Base-by-base conservation (phyloP, 441 rosid species). In the Gossypium gossypioides region DNA sequence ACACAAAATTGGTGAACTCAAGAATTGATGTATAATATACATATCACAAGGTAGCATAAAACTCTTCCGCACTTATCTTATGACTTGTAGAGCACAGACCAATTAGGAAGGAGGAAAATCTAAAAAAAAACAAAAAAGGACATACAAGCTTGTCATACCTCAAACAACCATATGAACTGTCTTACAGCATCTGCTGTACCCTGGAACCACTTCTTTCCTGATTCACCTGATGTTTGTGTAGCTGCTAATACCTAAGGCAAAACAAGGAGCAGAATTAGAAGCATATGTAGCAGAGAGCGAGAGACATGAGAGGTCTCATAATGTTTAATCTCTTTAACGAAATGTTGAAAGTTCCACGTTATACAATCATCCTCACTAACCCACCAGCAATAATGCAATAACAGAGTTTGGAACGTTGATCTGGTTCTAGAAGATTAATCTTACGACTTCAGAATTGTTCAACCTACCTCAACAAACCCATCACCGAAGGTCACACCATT, bases 151-250 rank as follows among this genome's bases (percentile, higher is more conserved):
- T 50, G 13, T 24, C 66, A 27, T 76, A 85, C 97, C 91, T 92
- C 94, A 46, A 92, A 85, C 75, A 92, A 62, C 97, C 96, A 92
- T 74, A 84, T 42, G 77, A 88, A 92, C 61, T 87, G 97, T 82
- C 96, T 88, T 63, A 88, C 97, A 5, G 97, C 96, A 84, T 92
- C 97, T 72, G 96, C 97, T 72, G 95, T 92, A 32, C 97, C 97
- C 81, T 89, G 93, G 80, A 90, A 92, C 97, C 97, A 92, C 74
- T 80, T 88, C 78, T 87, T 90, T 75, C 96, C 97, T 9, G 87
- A 80, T 78, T 89, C 91, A 34, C 96, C 97, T 0, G 89, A 83
- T 61, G 96, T 92, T 82, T 90, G 93, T n/a, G 96, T 92, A 40
- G 97, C 97, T 48, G 97, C 91, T 60, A 90, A 77, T 73, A 90